phyloP scores from a whole-genome alignment of 805 yeast genomes.

The Saccharomycopsis fermentans region DNA sequence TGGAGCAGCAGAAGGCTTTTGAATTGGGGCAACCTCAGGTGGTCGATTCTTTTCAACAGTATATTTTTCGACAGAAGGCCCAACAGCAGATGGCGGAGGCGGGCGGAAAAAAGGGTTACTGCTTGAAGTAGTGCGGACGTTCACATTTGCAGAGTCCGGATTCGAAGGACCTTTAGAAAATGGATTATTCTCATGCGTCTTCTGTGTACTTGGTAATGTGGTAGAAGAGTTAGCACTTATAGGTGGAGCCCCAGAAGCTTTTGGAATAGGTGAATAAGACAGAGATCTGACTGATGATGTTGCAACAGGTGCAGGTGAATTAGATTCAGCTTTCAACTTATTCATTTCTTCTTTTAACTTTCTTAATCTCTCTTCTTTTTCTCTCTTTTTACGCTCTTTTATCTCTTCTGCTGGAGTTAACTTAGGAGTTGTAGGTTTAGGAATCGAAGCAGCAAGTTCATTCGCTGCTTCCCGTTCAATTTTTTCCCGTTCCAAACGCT shows the following conservation, averaged over 20 bases:
- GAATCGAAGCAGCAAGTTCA: conserved; percentile 2
- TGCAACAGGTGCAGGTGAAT: neutral
- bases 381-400: conserved; percentile 14
- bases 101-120: conserved; percentile 9
- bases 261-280: neutral
- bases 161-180: conserved; percentile 2
- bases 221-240: neutral
- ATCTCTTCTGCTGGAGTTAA: conserved; percentile 4
- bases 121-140: neutral
- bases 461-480: conserved; percentile 31
- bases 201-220: neutral
- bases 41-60: neutral
- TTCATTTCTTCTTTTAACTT: conserved; percentile 17
- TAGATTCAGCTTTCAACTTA: conserved; percentile 9
- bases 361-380: conserved; percentile 16
- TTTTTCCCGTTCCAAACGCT: conserved; percentile 25
- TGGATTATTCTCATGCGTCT: conserved; percentile 9
- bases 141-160: neutral
- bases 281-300: neutral
- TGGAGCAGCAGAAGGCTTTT: neutral
- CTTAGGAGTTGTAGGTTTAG: conserved; percentile 5
- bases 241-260: neutral
- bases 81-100: conserved; percentile 3
- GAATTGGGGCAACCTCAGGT: neutral
- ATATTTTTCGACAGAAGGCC: neutral